Evolutionary conservation across 768 basidiomycete species (phyloP).

Genomic region (Rhodotorula toruloides): DNA sequence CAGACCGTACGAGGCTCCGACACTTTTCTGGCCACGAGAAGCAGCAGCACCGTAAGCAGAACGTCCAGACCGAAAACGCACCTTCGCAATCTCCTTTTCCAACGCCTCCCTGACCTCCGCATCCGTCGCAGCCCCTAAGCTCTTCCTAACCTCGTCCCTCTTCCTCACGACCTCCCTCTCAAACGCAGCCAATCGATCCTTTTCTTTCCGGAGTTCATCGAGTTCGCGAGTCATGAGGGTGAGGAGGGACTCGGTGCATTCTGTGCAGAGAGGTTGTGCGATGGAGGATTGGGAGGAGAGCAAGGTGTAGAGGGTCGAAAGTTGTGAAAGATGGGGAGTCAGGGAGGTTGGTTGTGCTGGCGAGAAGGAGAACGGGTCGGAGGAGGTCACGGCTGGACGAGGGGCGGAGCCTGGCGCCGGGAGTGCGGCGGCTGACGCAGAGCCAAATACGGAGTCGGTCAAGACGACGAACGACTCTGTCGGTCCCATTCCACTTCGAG

Average conservation of each 20-base stretch:
- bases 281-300: constrained; percentile 47
- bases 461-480: constrained; percentile 72
- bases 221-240: constrained; percentile 64
- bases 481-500: constrained; percentile 5
- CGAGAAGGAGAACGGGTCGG: constrained; percentile 48
- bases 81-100: constrained; percentile 65
- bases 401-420: constrained; percentile 42
- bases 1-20: too few species aligned
- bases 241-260: constrained; percentile 81
- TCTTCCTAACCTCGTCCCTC: constrained; percentile 17
- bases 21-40: too few species aligned
- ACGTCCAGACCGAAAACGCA: constrained; percentile 42
- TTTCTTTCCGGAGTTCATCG: constrained; percentile 71
- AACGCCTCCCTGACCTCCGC: constrained; percentile 56
- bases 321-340: constrained; percentile 33
- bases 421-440: constrained; percentile 6
- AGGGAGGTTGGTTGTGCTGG: constrained; percentile 58
- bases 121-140: constrained; percentile 2
- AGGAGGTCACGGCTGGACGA: constrained; percentile 55
- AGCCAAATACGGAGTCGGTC: constrained; percentile 55
- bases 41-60: background rate
- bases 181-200: constrained; percentile 63
- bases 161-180: constrained; percentile 46
- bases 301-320: constrained; percentile 42
- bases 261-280: constrained; percentile 71